These are phyloP conservation scores for Zygoascus sp. DNA, from an alignment of 1,139 yeast genomes.

Conservation along the genomic window DNA sequence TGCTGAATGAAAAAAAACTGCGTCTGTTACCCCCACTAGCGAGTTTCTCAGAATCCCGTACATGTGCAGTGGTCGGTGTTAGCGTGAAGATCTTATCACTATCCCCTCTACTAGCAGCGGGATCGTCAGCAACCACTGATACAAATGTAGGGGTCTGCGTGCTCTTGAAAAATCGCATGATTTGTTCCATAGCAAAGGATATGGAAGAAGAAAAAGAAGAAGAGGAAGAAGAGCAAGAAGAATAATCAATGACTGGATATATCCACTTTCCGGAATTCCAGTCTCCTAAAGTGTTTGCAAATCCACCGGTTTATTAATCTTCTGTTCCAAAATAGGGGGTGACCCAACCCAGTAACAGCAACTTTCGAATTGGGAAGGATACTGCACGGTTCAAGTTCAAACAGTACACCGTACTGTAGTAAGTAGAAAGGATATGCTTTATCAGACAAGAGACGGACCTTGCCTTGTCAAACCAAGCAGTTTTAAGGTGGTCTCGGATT, in stretches of 20 bases:
- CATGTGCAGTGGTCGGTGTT: conserved; percentile 1
- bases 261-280: background rate
- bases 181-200: background rate
- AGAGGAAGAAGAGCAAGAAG: background rate
- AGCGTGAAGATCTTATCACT: background rate
- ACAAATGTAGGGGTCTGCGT: background rate
- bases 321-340: background rate
- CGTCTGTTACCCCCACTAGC: background rate
- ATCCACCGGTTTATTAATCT: background rate
- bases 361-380: background rate
- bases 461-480: too few relatives aligned
- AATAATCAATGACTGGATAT: too few relatives aligned
- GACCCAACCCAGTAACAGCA: background rate
- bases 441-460: too few relatives aligned
- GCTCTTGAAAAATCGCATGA: background rate
- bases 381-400: background rate
- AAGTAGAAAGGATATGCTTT: background rate
- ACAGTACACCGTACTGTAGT: background rate
- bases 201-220: background rate
- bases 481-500: too few relatives aligned
- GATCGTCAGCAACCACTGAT: background rate
- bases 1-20: background rate
- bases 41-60: background rate
- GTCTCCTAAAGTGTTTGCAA: background rate
- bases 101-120: background rate